Conservation (phyloP, 306 rosid species). For the Calophaca sinica region DNA sequence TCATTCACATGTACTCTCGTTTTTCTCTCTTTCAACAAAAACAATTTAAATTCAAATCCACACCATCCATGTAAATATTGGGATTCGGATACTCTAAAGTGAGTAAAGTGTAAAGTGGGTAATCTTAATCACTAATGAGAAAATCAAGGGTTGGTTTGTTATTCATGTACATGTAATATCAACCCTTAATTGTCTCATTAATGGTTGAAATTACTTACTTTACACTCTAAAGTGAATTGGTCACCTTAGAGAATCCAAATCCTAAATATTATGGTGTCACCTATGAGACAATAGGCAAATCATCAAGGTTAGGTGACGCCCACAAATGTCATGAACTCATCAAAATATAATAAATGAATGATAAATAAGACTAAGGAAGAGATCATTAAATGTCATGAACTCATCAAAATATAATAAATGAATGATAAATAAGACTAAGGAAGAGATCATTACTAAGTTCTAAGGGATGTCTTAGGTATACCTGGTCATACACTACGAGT, state of each 20-base stretch:
- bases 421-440: slow-evolving; percentile 7
- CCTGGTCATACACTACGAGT: slow-evolving; percentile 14
- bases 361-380: background rate
- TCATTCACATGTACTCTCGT: too few species aligned
- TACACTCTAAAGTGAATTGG: too few species aligned
- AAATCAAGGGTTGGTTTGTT: too few species aligned
- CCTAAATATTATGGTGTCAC: background rate
- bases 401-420: slow-evolving; percentile 32
- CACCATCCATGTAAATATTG: slow-evolving; percentile 14
- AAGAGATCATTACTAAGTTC: slow-evolving; percentile 3
- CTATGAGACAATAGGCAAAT: slow-evolving; percentile 29
- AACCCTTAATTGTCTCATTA: too few species aligned
- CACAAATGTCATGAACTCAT: slow-evolving; percentile 24
- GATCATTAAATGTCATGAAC: slow-evolving; percentile 16
- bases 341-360: slow-evolving; percentile 29
- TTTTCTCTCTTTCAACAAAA: too few species aligned
- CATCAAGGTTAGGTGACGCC: slow-evolving; percentile 28
- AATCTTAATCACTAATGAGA: too few species aligned
- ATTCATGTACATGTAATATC: too few species aligned
- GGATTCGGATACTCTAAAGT: too few species aligned
- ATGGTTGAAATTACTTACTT: too few species aligned
- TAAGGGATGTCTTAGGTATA: slow-evolving; percentile 17
- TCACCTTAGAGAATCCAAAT: too few species aligned
- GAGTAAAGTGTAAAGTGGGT: too few species aligned
- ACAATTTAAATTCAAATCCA: background rate